Evolutionary conservation across 768 basidiomycete species (phyloP), one percentile per base, ranked within the genome.

Genomic region (Mycena pura): DNA sequence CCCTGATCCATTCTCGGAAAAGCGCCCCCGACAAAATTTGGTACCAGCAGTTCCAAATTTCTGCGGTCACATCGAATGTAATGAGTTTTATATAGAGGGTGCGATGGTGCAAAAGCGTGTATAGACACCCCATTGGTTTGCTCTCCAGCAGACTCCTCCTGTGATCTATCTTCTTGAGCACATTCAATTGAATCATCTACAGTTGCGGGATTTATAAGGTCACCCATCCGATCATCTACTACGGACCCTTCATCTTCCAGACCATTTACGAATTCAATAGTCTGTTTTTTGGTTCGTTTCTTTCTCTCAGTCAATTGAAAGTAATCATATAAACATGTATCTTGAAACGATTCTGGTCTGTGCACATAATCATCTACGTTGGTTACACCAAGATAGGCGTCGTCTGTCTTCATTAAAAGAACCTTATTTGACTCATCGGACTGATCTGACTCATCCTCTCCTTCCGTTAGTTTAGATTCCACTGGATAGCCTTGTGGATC

Each of bases 21-120:
- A n/a, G n/a, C n/a, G n/a, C n/a, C n/a, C n/a, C n/a, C n/a, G n/a
- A n/a, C n/a, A 65, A 73, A 74, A 52, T 71, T 69, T 3, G 72
- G 71, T 9, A 73, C 69, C 9, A 36, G 21, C 4, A 54, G 31
- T 34, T 43, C 14, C 22, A 60, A 32, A 9, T 28, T 2, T 39
- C 28, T 1, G 43, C 7, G 15, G 25, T 39, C 34, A 28, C 27
- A 38, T 46, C 8, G 7, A 19, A 53, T 15, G 21, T 53, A 48
- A 38, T 57, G 47, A 34, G 36, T 17, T 9, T 29, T 17, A 19
- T 13, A 21, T 36, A 53, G 21, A 7, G 51, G 51, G 34, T 53
- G 51, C 50, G 5, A 22, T 24, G 19, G 29, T 38, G 27, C 17
- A 29, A 9, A n/a, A 5, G 28, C 31, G 51, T 21, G 19, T n/a